Conservation (phyloP, 169 alveolate genomes). For the Perkinsus marinus region DNA sequence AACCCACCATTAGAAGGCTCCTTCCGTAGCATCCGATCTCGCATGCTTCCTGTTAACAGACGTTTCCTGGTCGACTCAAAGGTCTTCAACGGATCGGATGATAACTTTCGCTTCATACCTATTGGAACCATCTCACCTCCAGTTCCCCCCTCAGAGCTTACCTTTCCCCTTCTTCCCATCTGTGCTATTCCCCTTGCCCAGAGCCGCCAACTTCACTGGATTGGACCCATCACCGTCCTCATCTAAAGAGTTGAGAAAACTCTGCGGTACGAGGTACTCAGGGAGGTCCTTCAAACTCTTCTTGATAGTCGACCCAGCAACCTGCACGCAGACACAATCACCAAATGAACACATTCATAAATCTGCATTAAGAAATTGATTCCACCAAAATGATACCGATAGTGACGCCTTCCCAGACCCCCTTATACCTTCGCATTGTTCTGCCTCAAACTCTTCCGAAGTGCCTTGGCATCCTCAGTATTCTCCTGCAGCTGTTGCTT, state of each 20-base stretch:
- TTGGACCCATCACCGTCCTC: not conserved
- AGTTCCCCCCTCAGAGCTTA: not conserved
- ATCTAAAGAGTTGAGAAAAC: not conserved
- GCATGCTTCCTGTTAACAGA: not conserved
- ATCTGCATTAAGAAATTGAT: too few species aligned
- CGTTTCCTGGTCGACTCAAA: not conserved
- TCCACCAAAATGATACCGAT: too few species aligned
- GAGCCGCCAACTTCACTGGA: not conserved
- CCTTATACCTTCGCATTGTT: not conserved
- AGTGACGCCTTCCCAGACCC: too few species aligned
- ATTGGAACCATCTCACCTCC: not conserved
- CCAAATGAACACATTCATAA: too few species aligned
- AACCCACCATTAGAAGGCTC: not conserved
- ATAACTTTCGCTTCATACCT: not conserved
- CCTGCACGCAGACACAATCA: not conserved
- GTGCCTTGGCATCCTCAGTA: slow-evolving; percentile 7
- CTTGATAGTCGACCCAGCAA: not conserved
- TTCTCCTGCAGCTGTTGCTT: slow-evolving; percentile 15
- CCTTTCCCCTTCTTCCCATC: not conserved
- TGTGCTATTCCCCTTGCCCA: not conserved
- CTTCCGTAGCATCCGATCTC: not conserved
- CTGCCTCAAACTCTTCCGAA: not conserved
- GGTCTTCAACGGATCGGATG: not conserved
- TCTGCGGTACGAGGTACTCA: slow-evolving; percentile 1
- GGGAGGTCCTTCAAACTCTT: not conserved